A percentile compares a stretch with the other conserved stretches of the same genome.
Evolutionary conservation across 495 filamentous ascomycete genomes (phyloP).

Genomic region (Podospora australis): DNA sequence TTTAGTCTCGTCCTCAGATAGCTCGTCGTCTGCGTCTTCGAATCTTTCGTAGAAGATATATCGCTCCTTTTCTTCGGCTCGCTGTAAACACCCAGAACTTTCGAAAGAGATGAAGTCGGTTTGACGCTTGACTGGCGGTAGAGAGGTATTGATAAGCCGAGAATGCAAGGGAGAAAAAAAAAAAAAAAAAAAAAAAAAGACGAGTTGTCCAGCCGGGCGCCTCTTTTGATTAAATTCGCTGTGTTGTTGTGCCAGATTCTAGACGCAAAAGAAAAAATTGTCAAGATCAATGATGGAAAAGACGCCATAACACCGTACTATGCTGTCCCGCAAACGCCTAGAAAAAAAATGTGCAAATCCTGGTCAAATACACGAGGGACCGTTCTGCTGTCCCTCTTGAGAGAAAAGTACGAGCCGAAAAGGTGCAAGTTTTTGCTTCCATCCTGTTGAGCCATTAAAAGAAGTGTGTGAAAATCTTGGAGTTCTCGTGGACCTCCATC

Average conservation of each 20-base stretch:
- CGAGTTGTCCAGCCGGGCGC: background rate
- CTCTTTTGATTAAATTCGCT: constrained; percentile 14
- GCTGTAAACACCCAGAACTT: too few species aligned
- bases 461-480: constrained; percentile 99
- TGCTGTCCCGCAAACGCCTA: constrained; percentile 36
- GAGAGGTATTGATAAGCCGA: too few species aligned
- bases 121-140: too few species aligned
- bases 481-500: constrained; percentile 99
- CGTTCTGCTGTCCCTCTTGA: constrained; percentile 13
- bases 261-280: constrained; percentile 20
- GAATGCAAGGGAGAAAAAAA: background rate
- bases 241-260: constrained; percentile 26
- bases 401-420: constrained; percentile 32
- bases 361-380: constrained; percentile 34
- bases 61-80: too few species aligned
- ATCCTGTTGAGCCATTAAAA: constrained; percentile 57
- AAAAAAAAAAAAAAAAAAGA: constrained; percentile 1
- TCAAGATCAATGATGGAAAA: constrained; percentile 13
- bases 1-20: too few species aligned
- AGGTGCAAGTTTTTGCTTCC: constrained; percentile 10
- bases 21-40: too few species aligned
- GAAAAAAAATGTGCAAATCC: constrained; percentile 30
- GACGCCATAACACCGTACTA: constrained; percentile 48
- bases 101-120: too few species aligned
- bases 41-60: too few species aligned